Percentiles rank a stretch among this genome's conserved stretches.
Conservation (phyloP, 78 protist species). For the Cavenderia fasciculata region DNA sequence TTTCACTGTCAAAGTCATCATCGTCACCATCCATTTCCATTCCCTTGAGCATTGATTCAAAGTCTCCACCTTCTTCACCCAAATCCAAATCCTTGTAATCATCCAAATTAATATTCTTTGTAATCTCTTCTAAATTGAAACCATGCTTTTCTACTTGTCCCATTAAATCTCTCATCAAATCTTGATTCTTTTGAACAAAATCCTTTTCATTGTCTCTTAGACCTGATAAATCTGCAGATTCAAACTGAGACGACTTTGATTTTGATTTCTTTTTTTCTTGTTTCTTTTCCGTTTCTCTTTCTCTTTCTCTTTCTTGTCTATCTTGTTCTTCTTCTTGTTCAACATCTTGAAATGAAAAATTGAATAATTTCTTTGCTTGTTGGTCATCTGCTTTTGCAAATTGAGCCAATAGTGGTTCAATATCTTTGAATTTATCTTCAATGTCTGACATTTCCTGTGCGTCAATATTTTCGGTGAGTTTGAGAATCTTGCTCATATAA, state of each 20-base stretch:
- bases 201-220: neutral
- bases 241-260: neutral
- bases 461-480: neutral
- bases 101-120: neutral
- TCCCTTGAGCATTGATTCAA: neutral
- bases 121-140: conserved; percentile 5
- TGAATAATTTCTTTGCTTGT: conserved; percentile 1
- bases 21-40: neutral
- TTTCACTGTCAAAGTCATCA: neutral
- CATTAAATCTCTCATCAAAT: neutral
- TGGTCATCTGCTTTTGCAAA: neutral
- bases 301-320: neutral
- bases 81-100: neutral
- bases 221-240: neutral
- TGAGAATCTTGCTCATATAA: neutral
- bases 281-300: neutral
- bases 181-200: neutral
- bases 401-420: conserved; percentile 4
- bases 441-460: neutral
- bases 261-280: neutral
- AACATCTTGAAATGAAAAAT: conserved; percentile 7
- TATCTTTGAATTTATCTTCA: neutral
- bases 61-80: neutral
- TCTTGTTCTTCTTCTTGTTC: conserved; percentile 6
- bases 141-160: neutral